Percentiles rank a stretch among this genome's conserved stretches.
Evolutionary conservation across 2,329 filamentous ascomycete genomes (phyloP).

Genomic region (Neurospora sp.): DNA sequence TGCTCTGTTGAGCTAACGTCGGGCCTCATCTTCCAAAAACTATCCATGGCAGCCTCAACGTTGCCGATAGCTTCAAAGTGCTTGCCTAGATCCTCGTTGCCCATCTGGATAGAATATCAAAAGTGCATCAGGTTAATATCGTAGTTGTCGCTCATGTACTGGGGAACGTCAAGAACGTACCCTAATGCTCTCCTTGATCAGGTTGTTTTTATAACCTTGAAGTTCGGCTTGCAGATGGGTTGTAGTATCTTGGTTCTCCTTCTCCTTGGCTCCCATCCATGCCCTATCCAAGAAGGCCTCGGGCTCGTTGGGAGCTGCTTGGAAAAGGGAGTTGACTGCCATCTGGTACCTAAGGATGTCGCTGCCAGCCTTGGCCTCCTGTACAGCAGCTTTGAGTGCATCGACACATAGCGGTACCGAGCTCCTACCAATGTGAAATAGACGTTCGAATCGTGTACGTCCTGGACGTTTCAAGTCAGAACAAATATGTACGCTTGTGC

Average conservation of each 20-base stretch:
- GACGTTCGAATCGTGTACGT: slow-evolving; percentile 69
- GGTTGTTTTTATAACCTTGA: slow-evolving; percentile 89
- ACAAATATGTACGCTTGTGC: not conserved
- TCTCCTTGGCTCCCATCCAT: slow-evolving; percentile 67
- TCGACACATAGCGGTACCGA: slow-evolving; percentile 70
- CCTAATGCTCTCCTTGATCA: slow-evolving; percentile 93
- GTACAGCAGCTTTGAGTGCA: slow-evolving; percentile 67
- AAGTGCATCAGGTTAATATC: slow-evolving; percentile 2
- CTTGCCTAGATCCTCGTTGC: slow-evolving; percentile 80
- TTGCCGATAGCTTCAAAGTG: slow-evolving; percentile 76
- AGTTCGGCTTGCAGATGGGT: slow-evolving; percentile 74
- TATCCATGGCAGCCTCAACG: slow-evolving; percentile 60
- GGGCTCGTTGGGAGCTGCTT: slow-evolving; percentile 55
- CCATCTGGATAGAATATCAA: slow-evolving; percentile 53
- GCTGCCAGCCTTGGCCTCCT: slow-evolving; percentile 64
- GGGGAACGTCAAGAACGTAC: slow-evolving; percentile 36
- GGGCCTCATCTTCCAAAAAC: slow-evolving; percentile 80
- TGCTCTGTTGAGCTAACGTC: slow-evolving; percentile 79
- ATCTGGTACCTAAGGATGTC: slow-evolving; percentile 65
- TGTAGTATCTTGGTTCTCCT: slow-evolving; percentile 59
- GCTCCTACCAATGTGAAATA: slow-evolving; percentile 70
- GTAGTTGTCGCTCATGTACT: not conserved
- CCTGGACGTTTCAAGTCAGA: slow-evolving; percentile 41
- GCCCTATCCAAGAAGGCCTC: slow-evolving; percentile 56
- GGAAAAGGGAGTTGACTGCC: slow-evolving; percentile 54